A percentile compares a stretch with the other conserved stretches of the same genome.
Evolutionary conservation across 1,284 basidiomycete species (phyloP).

Genomic region (Leccinum pseudoinsigne): DNA sequence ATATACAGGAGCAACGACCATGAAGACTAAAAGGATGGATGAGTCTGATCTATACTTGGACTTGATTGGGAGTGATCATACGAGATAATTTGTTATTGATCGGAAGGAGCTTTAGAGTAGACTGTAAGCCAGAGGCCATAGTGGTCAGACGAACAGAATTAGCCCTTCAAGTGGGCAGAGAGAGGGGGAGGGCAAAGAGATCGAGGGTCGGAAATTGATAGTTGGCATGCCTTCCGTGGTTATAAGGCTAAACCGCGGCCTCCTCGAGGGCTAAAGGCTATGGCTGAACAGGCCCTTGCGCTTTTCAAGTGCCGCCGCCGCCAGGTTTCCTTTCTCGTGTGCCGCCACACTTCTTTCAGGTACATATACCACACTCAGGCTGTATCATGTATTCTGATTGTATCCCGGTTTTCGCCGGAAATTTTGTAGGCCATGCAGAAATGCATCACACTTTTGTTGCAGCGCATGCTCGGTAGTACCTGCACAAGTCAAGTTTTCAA

Average conservation of each 20-base stretch:
- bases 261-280: too few relatives aligned
- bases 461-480: too few relatives aligned
- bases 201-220: background rate
- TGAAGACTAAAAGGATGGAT: background rate
- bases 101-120: background rate
- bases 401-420: too few relatives aligned
- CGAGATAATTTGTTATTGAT: background rate
- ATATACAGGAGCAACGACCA: background rate
- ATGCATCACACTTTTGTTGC: too few relatives aligned
- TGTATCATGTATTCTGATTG: too few relatives aligned
- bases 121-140: background rate
- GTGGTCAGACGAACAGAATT: background rate
- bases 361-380: too few relatives aligned
- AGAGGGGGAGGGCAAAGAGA: background rate
- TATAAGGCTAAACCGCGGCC: background rate
- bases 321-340: too few relatives aligned
- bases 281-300: background rate
- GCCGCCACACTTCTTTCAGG: too few relatives aligned
- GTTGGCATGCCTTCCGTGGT: background rate
- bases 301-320: background rate
- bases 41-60: background rate
- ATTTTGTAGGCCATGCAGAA: too few relatives aligned
- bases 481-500: too few relatives aligned
- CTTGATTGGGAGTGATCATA: background rate
- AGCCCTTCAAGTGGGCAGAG: background rate